Percentiles rank a stretch among this genome's conserved stretches.
phyloP scores from a whole-genome alignment of 257 asterid genomes.

The Nicotiana sylvestris region DNA sequence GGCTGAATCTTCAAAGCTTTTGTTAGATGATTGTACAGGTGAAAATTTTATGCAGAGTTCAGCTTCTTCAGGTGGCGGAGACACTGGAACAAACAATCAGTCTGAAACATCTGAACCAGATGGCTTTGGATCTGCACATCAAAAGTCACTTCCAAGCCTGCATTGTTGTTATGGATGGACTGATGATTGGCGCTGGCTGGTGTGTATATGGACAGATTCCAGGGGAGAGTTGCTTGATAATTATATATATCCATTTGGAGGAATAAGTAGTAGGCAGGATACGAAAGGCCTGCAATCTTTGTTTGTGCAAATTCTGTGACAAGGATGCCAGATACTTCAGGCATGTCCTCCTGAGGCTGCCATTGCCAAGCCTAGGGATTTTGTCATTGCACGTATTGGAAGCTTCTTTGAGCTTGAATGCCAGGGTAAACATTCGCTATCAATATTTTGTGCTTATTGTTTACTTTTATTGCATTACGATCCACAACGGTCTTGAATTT shows the following conservation, averaged over 20 bases:
- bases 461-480: background rate
- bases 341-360: constrained; percentile 68
- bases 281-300: constrained; percentile 97
- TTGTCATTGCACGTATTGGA: constrained; percentile 82
- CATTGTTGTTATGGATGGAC: constrained; percentile 99
- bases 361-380: constrained; percentile 78
- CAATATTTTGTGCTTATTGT: constrained; percentile 3
- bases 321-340: constrained; percentile 97
- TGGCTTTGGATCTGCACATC: constrained; percentile 66
- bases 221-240: constrained; percentile 96
- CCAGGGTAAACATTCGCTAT: constrained; percentile 53
- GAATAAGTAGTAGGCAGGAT: constrained; percentile 95
- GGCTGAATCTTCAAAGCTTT: constrained; percentile 57
- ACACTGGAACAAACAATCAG: constrained; percentile 60
- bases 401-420: constrained; percentile 98
- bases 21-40: constrained; percentile 71
- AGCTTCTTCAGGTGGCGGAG: constrained; percentile 67
- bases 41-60: constrained; percentile 64
- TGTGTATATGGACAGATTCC: constrained; percentile 95
- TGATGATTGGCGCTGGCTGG: constrained; percentile 99
- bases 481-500: background rate
- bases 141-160: constrained; percentile 70
- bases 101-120: constrained; percentile 61
- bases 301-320: constrained; percentile 86
- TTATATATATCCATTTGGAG: constrained; percentile 90